Evolutionary conservation across 352 stramenopile species (phyloP).

Genomic region (Globisporangium orthogonon): DNA sequence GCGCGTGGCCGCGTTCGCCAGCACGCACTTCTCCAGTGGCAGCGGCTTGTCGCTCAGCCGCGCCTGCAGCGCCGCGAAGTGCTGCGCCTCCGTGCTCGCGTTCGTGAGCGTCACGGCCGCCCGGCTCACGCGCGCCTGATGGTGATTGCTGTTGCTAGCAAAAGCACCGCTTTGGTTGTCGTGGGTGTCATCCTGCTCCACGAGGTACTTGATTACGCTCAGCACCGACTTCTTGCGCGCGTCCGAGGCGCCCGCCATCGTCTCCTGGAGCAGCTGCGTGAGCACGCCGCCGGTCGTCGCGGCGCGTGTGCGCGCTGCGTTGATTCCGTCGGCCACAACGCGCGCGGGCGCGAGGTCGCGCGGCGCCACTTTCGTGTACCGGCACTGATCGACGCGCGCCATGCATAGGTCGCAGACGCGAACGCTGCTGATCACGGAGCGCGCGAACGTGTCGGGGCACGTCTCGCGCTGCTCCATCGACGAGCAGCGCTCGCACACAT

Average conservation of each 20-base stretch:
- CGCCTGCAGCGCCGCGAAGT: conserved; percentile 7
- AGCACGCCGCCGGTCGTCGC: conserved; percentile 8
- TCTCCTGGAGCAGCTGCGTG: conserved; percentile 20
- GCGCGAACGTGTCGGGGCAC: background rate
- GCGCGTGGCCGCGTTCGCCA: conserved; percentile 4
- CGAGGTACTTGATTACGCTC: conserved; percentile 29
- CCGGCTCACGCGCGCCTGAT: background rate
- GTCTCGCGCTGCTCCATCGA: conserved; percentile 21
- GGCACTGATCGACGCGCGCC: conserved; percentile 17
- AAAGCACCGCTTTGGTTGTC: background rate
- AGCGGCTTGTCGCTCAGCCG: conserved; percentile 2
- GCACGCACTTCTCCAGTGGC: conserved; percentile 8
- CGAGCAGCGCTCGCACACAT: conserved; percentile 28
- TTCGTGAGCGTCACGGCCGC: conserved; percentile 4
- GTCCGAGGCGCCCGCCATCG: conserved; percentile 12
- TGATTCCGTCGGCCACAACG: conserved; percentile 1
- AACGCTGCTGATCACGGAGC: conserved; percentile 15
- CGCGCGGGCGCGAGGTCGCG: conserved; percentile 4
- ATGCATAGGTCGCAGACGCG: conserved; percentile 22
- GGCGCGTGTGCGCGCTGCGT: background rate
- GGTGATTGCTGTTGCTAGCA: background rate
- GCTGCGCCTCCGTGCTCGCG: conserved; percentile 3
- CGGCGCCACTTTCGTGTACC: conserved; percentile 15
- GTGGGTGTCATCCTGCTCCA: conserved; percentile 15
- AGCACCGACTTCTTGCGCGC: conserved; percentile 17